phyloP scores from a whole-genome alignment of 345 rosid species.

The Stellera chamaejasme region DNA sequence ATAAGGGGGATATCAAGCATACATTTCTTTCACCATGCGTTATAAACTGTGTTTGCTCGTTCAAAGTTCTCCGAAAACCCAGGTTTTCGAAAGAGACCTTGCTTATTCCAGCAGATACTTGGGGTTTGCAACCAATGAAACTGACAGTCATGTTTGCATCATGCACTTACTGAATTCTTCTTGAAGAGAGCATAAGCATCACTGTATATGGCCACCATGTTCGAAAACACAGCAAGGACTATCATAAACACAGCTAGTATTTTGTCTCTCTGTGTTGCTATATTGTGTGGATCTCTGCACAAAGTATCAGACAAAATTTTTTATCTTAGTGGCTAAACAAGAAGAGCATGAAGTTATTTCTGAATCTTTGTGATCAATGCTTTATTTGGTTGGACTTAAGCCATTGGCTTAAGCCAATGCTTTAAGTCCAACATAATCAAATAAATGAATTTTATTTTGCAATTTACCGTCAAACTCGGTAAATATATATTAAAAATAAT shows the following conservation, averaged over 20 bases:
- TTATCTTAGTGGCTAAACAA: neutral
- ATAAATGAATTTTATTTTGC: too few relatives aligned
- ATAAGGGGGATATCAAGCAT: too few relatives aligned
- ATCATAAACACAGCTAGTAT: constrained; percentile 40
- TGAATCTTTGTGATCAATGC: too few relatives aligned
- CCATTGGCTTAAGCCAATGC: too few relatives aligned
- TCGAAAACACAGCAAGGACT: constrained; percentile 47
- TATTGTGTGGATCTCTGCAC: constrained; percentile 43
- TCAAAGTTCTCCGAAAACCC: constrained; percentile 4
- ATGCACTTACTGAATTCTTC: constrained; percentile 15
- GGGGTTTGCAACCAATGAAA: neutral
- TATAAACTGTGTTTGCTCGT: neutral
- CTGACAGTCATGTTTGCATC: constrained; percentile 1
- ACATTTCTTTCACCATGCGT: too few relatives aligned
- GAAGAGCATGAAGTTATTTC: too few relatives aligned
- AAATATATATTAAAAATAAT: too few relatives aligned
- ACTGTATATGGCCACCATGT: constrained; percentile 46
- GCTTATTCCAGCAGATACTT: neutral
- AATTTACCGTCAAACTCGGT: too few relatives aligned
- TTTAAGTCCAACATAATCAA: too few relatives aligned
- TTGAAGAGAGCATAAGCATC: constrained; percentile 48
- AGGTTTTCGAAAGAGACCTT: neutral
- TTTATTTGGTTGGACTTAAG: too few relatives aligned
- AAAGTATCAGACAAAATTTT: neutral
- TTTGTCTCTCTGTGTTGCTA: constrained; percentile 41